A percentile compares a stretch with the other conserved stretches of the same genome.
These are phyloP conservation scores for Fonsecaea monophora DNA, from an alignment of 2,329 filamentous ascomycete genomes.

Conservation along the genomic window DNA sequence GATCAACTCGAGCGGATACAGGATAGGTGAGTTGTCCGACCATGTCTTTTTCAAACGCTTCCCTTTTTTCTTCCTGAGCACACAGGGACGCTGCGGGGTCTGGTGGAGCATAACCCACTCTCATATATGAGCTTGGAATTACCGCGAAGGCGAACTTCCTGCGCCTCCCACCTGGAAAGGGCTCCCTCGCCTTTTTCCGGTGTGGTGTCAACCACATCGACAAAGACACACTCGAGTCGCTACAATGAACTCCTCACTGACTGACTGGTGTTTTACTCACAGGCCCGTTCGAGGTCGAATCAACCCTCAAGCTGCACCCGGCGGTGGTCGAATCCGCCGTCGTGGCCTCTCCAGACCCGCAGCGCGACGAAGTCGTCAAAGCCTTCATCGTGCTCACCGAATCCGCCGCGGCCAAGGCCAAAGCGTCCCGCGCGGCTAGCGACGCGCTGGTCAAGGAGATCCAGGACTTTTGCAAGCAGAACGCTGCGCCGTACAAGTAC, in stretches of 20 bases:
- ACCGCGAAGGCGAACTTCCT: neutral
- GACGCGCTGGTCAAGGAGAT: conserved; percentile 44
- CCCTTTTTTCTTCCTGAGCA: neutral
- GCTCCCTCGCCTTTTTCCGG: neutral
- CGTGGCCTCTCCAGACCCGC: conserved; percentile 48
- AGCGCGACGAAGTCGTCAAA: conserved; percentile 51
- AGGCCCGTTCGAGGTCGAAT: conserved; percentile 54
- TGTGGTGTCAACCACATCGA: neutral
- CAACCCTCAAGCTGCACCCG: conserved; percentile 50
- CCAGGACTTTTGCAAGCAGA: conserved; percentile 50
- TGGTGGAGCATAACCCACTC: neutral
- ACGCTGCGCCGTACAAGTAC: conserved; percentile 53
- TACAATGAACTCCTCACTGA: neutral
- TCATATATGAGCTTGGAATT: neutral
- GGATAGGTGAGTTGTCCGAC: conserved; percentile 41
- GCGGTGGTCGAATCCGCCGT: conserved; percentile 51
- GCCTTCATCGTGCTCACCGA: conserved; percentile 49
- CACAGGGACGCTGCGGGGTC: neutral
- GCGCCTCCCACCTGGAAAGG: neutral
- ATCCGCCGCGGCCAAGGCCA: conserved; percentile 11
- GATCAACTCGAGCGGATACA: conserved; percentile 51
- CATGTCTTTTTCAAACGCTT: neutral
- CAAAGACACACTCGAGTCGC: neutral
- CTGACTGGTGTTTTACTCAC: neutral
- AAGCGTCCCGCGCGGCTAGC: neutral